Evolutionary conservation across 1,284 basidiomycete species (phyloP).

Genomic region (Irpex sp.): DNA sequence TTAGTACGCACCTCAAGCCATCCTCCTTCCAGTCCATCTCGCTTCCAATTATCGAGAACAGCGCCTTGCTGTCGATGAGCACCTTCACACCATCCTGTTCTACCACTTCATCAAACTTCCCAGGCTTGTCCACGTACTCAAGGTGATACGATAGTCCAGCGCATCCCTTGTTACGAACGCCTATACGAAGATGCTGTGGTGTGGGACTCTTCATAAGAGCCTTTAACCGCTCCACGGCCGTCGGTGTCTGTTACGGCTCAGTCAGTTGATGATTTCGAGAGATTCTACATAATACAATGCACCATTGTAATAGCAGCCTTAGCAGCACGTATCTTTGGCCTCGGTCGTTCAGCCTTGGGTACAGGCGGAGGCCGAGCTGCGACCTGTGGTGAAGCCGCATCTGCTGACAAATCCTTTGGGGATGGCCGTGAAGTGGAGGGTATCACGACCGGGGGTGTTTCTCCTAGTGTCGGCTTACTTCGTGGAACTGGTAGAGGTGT

Average conservation of each 20-base stretch:
- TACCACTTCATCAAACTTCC: constrained; percentile 96
- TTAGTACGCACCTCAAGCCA: constrained; percentile 61
- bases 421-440: constrained; percentile 37
- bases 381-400: constrained; percentile 65
- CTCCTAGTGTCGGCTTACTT: constrained; percentile 33
- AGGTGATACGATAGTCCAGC: constrained; percentile 97
- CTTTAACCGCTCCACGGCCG: constrained; percentile 72
- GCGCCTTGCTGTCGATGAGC: constrained; percentile 93
- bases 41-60: constrained; percentile 98
- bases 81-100: constrained; percentile 93
- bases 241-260: constrained; percentile 60
- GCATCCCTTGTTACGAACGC: constrained; percentile 98
- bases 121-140: constrained; percentile 91
- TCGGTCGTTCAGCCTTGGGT: constrained; percentile 59
- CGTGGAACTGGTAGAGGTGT: constrained; percentile 19
- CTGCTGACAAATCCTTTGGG: constrained; percentile 39
- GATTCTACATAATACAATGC: constrained; percentile 29
- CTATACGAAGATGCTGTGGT: constrained; percentile 93
- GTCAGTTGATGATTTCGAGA: constrained; percentile 5
- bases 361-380: constrained; percentile 66
- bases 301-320: constrained; percentile 86
- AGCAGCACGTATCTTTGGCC: constrained; percentile 67
- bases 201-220: constrained; percentile 73
- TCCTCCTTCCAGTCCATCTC: constrained; percentile 99
- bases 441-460: constrained; percentile 49